Base-by-base conservation (phyloP, 306 rosid species). In the Castanea sativa region DNA sequence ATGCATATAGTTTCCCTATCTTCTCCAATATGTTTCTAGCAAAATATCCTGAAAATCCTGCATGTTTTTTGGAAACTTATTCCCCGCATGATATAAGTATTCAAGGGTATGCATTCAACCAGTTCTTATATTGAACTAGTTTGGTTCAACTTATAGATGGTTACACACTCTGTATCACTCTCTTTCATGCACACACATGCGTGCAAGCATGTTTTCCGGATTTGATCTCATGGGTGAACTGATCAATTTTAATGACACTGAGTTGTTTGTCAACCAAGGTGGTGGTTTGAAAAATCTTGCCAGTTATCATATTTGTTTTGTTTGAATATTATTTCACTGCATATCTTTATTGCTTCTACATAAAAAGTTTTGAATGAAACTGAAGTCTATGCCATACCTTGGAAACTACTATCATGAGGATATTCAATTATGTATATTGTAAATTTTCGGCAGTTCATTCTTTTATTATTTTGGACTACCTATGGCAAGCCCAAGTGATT, bases 1-100 rank as follows among this genome's bases (percentile, higher is more conserved):
- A 49, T 3, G 53, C 53, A 11, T 9, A 61, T 69, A 58, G 63
- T 82, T 71, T 75, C 59, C 58, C 27, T 8, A 35, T 45, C 67
- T 49, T 32, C 70, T 55, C 51, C 67, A 78, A 74, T 78, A 35
- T 81, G 29, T 67, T 53, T 70, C 79, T 56, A 29, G 61, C 53
- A 11, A 70, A 38, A 23, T 77, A 41, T 73, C 16, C 35, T 23
- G 68, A 25, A 57, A 25, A 60, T 60, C 30, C 29, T 60, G 18
- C 27, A 13, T 25, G 32, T 12, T 60, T 29, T 27, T 15, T 5
- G 38, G 35, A 23, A 61, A 25, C n/a, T 33, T 25, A 27, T 61
- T 61, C 29, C 1, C 69, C 41, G 5, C 41, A 2, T 2, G 20
- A 5, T 61, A 61, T 25, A 61, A 61, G 69, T 38, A 61, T 27